Evolutionary conservation across 1,139 yeast species (phyloP), one percentile per base, ranked within the genome.

Genomic region (Kazachstania sp.): DNA sequence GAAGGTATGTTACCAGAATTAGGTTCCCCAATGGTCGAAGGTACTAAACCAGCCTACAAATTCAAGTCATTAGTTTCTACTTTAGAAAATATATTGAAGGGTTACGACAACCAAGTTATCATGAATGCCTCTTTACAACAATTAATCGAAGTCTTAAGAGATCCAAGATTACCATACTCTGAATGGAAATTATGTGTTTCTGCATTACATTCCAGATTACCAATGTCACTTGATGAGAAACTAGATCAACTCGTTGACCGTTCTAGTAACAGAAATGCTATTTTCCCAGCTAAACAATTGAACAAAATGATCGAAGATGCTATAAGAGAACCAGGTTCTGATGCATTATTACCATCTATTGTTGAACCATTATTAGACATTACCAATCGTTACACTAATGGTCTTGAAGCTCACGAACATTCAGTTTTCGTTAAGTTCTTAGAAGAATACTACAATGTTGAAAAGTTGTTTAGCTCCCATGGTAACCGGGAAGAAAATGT

Each of bases 101-200:
- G 99, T 52, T 92, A 78, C 63, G 98, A 94, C 65, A 92, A 92
- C 69, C 97, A 90, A 72, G 95, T 87, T 55, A 86, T 90, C 54
- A 80, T 92, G 95, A 82, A 79, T 58, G 72, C 85, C 15, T 84
- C 96, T 36, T 76, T 92, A 60, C 79, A 81, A 61, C 80, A 75
- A 53, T 73, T 90, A 59, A 75, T 83, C 53, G 82, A 77, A 47
- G 81, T 85, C 31, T 74, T 94, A 69, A 79, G 84, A 63, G 78
- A 86, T 61, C 83, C 80, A 45, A 83, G 84, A 48, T 75, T 92
- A 61, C 99, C 99, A 43, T 92, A 78, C 66, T 86, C 95, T 34
- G 95, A 88, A 71, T 92, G 98, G 98, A 72, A 71, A 49, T 77
- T 79, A 59, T 86, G 83, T 55, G 80, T 85, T 37, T 86, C 96